phyloP scores from a whole-genome alignment of 305 asterid genomes.

The Ajuga reptans region DNA sequence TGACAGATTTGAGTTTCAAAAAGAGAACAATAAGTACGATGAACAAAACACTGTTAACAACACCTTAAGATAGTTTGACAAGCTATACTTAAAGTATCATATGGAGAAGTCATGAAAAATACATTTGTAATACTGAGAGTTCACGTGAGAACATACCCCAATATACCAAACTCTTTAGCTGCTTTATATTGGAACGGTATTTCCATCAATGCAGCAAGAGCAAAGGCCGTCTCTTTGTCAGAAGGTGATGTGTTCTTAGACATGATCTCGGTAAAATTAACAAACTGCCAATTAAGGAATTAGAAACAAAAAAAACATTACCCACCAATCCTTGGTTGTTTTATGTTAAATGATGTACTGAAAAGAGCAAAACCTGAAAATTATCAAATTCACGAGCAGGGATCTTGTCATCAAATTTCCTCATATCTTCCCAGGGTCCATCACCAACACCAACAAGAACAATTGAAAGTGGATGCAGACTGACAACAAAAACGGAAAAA shows the following conservation, averaged over 20 bases:
- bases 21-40: neutral
- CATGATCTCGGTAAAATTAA: constrained; percentile 70
- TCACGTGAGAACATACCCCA: constrained; percentile 46
- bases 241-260: constrained; percentile 34
- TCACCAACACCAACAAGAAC: constrained; percentile 88
- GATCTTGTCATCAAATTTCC: constrained; percentile 69
- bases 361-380: constrained; percentile 49
- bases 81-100: neutral
- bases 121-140: neutral
- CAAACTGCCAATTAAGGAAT: constrained; percentile 45
- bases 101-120: neutral
- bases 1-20: neutral
- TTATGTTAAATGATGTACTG: neutral
- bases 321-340: constrained; percentile 5
- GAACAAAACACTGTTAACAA: neutral
- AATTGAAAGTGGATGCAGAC: constrained; percentile 68
- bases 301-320: neutral
- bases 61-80: neutral
- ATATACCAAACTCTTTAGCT: constrained; percentile 44
- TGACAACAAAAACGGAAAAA: constrained; percentile 23
- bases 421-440: constrained; percentile 94
- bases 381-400: constrained; percentile 69
- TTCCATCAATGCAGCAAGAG: constrained; percentile 90
- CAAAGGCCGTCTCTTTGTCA: constrained; percentile 60
- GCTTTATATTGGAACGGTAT: constrained; percentile 72